Base-by-base conservation (phyloP, 352 stramenopile genomes). In the Phytopythium boreale region DNA sequence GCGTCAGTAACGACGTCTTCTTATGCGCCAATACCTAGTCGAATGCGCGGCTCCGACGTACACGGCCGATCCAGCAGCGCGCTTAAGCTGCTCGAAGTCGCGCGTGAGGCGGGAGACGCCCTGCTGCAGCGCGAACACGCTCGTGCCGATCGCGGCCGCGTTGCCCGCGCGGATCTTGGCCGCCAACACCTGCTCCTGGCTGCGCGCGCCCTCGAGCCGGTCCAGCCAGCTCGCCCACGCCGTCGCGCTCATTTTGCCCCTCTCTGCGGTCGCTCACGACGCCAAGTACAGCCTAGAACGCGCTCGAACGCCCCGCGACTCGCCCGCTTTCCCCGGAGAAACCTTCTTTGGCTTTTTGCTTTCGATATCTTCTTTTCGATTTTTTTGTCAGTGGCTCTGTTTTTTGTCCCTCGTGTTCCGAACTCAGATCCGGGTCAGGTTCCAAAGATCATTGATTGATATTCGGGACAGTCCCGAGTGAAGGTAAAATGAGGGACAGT, bases 51-150 rank as follows among this genome's bases (percentile, higher is more conserved):
- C n/a, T 24, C 39, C 9, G 31, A 68, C 82, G 59, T 77, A 93
- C 84, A 91, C 80, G 22, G 62, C 66, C 15, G 66, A 68, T 10
- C 61, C 69, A 7, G 79, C 75, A 12, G 77, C 79, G 29, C 77
- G 75, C 63, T 84, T 79, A 59, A 93, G 81, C 64, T 93, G 80
- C 26, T 93, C 84, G 37, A 92, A 95, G 67, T 95, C 87, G 64
- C 87, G 82, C 56, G 87, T 83, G 14, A 95, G 76, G 39, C 84
- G 83, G 59, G 84, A 76, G n/a, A 87, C 79, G 56, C 80, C 92
- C 76, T 95, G 87, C 68, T 95, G 87, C 65, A 95, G 64, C 44
- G 83, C 84, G 64, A 93, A 95, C 44, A 90, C 87, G 72, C 87
- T 93, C 22, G 84, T 90, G 61, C 84, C 84, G 46, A 93, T 76